phyloP scores from a whole-genome alignment of 1,284 basidiomycete genomes.

The Cystobasidium pallidum region DNA sequence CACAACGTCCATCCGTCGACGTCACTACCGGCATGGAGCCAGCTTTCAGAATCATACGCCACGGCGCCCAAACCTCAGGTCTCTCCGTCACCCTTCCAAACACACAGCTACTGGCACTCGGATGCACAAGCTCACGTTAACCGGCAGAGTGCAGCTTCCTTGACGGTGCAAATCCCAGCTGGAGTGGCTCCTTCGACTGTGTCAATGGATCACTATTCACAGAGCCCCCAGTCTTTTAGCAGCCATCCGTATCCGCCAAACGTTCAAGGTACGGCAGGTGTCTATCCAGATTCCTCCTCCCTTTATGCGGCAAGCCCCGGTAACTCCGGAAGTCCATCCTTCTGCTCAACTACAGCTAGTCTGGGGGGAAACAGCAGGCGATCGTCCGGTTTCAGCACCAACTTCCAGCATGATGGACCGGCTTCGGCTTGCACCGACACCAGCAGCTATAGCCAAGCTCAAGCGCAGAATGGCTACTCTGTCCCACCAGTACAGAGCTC shows the following conservation, averaged over 20 bases:
- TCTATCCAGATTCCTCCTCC: too few relatives aligned
- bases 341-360: too few relatives aligned
- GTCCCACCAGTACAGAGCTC: not conserved
- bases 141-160: not conserved
- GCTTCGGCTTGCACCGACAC: not conserved
- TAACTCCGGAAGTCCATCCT: too few relatives aligned
- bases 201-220: not conserved
- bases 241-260: too few relatives aligned
- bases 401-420: not conserved
- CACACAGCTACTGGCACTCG: not conserved
- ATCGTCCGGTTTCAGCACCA: not conserved
- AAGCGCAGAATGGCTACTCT: not conserved
- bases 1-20: not conserved
- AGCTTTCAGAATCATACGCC: not conserved
- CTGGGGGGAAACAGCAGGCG: not conserved
- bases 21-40: not conserved
- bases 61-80: not conserved
- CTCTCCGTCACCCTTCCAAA: not conserved
- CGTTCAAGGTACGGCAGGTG: too few relatives aligned
- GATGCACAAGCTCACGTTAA: not conserved
- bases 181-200: not conserved
- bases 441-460: not conserved
- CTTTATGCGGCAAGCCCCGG: not conserved
- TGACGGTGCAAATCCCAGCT: not conserved
- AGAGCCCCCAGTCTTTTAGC: not conserved